Evolutionary conservation across 352 stramenopile species (phyloP).

Genomic region (Pythium periplocum): DNA sequence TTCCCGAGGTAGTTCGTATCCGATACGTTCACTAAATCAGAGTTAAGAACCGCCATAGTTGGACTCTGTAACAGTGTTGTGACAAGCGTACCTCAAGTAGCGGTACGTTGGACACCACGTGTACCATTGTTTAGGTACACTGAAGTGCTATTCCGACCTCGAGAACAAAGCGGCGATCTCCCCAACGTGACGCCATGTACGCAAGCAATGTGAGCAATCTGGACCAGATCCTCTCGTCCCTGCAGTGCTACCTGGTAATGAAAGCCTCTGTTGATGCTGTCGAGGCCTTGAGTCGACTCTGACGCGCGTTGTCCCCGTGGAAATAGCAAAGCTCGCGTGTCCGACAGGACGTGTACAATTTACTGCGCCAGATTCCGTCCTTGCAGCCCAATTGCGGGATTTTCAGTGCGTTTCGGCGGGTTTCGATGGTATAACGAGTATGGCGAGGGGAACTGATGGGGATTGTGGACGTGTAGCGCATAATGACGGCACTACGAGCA

Average conservation of each 20-base stretch:
- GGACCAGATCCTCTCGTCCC: conserved; percentile 83
- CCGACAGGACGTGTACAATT: conserved; percentile 78
- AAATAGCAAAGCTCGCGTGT: conserved; percentile 77
- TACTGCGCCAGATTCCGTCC: conserved; percentile 82
- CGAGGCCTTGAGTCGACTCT: not conserved
- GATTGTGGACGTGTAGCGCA: conserved; percentile 34
- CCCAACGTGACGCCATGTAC: conserved; percentile 43
- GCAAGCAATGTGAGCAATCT: conserved; percentile 83
- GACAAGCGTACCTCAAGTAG: too few relatives aligned
- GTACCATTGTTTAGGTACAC: conserved; percentile 14
- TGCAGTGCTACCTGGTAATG: conserved; percentile 75
- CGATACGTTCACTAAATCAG: conserved; percentile 4
- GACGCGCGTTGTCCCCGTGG: not conserved
- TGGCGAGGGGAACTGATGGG: too few relatives aligned
- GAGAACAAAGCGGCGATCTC: not conserved
- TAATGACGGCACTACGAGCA: conserved; percentile 85
- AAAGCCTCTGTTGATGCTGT: not conserved
- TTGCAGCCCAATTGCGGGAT: conserved; percentile 81
- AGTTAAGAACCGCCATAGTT: conserved; percentile 3
- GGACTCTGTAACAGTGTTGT: not conserved
- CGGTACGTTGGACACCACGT: not conserved
- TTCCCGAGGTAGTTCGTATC: too few relatives aligned
- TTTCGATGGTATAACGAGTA: not conserved
- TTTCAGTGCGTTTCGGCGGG: conserved; percentile 35
- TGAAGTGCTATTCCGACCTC: not conserved